Percentiles rank a stretch among this genome's conserved stretches.
phyloP scores from a whole-genome alignment of 164 flowering plant species.

The Berberis vulgaris region DNA sequence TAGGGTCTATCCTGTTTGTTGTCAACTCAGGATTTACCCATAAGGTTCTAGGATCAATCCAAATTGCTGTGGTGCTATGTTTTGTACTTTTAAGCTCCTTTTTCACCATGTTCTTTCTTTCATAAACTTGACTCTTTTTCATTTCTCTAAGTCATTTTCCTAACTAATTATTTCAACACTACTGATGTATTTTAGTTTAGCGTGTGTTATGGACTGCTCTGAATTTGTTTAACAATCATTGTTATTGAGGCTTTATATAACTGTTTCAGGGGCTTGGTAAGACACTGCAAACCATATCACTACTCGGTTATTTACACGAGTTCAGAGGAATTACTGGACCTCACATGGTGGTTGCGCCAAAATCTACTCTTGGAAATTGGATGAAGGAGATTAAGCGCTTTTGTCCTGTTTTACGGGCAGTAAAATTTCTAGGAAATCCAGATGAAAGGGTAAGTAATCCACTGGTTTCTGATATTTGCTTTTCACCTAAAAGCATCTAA shows the following conservation, averaged over 20 bases:
- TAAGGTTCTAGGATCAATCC: too few species aligned
- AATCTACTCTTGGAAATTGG: constrained; percentile 99
- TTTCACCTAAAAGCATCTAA: neutral
- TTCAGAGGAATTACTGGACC: constrained; percentile 97
- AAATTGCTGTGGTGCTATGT: neutral
- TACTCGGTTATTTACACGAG: constrained; percentile 90
- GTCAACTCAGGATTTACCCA: too few species aligned
- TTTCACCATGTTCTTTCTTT: neutral
- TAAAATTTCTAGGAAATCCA: constrained; percentile 96
- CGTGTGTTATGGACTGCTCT: neutral
- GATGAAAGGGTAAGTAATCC: constrained; percentile 71
- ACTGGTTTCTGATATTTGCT: neutral
- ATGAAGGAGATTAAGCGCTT: constrained; percentile 95
- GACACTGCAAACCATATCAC: constrained; percentile 92
- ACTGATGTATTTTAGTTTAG: too few species aligned
- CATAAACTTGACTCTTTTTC: too few species aligned
- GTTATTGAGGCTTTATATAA: neutral
- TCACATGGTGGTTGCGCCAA: constrained; percentile 99
- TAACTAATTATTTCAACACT: too few species aligned
- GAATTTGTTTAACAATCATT: neutral
- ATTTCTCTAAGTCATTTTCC: too few species aligned
- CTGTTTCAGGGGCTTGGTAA: constrained; percentile 89
- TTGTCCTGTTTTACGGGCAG: constrained; percentile 85
- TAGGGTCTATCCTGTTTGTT: too few species aligned
- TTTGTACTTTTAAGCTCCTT: neutral